Base-by-base conservation (phyloP, 2,329 filamentous ascomycete species). In the Lasiodiplodia hormozganensis region DNA sequence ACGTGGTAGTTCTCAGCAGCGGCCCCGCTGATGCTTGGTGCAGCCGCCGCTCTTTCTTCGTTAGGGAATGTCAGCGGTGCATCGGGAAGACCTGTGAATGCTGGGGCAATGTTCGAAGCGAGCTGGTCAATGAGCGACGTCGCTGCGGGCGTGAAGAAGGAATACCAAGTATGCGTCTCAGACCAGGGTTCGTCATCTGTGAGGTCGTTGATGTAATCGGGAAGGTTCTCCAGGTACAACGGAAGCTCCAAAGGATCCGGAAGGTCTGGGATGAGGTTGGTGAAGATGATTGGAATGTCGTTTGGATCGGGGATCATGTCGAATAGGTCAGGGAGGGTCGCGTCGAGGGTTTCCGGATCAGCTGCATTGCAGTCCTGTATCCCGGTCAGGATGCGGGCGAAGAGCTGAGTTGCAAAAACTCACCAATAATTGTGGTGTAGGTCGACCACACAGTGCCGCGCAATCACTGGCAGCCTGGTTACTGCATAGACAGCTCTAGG, bases 381-480 rank as follows among this genome's bases (percentile, higher is more conserved):
- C 10, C 16, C 4, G 10, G 54, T 58, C 12, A 58, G 54, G 14
- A 23, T 2, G n/a, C 11, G 21, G 12, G 18, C 18, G 6, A 38
- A 40, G 6, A 7, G 34, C n/a, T 7, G 34, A 34, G 14, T 25
- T 4, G 25, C 25, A 28, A 8, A 36, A 25, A 21, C 40, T 12
- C 18, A 62, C 58, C 25, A 62, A 16, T 14, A 62, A 62, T 18
- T 49, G 25, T 21, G 58, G 58, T 1, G 16, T 1, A n/a, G 58
- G 58, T 2, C 25, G 25, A 10, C 58, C 58, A 43, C 58, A 62
- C 1, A 51, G 11, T 6, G 2, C 7, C 7, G 58, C 58, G 23
- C 58, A 62, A 23, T 62, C 58, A 16, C 58, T 62, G 28, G 58
- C 58, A 16, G 58, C 58, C 18, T 49, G 58, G 12, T 62, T 62